These are phyloP conservation scores for Candida ovalis DNA, from an alignment of 805 yeast species.

Conservation along the genomic window DNA sequence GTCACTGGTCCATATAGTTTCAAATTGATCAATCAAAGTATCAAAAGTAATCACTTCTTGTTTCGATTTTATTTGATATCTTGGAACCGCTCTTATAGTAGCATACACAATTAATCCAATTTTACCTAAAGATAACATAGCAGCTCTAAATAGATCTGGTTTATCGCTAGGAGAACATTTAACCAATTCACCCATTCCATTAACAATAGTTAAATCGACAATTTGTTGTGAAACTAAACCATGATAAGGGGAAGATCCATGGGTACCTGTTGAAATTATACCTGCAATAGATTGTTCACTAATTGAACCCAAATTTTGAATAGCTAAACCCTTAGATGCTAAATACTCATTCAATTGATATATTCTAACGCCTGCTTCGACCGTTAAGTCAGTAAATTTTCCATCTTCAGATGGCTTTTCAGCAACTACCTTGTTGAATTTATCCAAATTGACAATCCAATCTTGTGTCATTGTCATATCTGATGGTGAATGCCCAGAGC, in stretches of 20 bases:
- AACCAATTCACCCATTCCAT: constrained; percentile 70
- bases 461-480: constrained; percentile 82
- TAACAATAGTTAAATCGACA: constrained; percentile 70
- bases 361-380: constrained; percentile 89
- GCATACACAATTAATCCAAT: constrained; percentile 86
- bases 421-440: constrained; percentile 49
- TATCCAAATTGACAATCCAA: constrained; percentile 86
- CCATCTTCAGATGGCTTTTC: constrained; percentile 50
- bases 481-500: constrained; percentile 95
- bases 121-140: constrained; percentile 82
- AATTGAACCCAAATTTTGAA: constrained; percentile 91
- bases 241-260: constrained; percentile 91
- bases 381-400: constrained; percentile 80
- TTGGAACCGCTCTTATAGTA: constrained; percentile 80
- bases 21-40: constrained; percentile 69
- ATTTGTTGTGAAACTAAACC: constrained; percentile 87
- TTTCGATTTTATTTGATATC: constrained; percentile 72
- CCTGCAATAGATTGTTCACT: constrained; percentile 94
- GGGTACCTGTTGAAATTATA: constrained; percentile 94
- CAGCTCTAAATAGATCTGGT: constrained; percentile 71
- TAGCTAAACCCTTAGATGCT: constrained; percentile 62
- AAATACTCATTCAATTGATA: constrained; percentile 68
- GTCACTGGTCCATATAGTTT: constrained; percentile 77
- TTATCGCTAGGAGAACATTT: constrained; percentile 63
- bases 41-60: constrained; percentile 82